Percentiles rank a stretch among this genome's conserved stretches.
Conservation (phyloP, 2,329 filamentous ascomycete genomes). For the Fusarium redolens region DNA sequence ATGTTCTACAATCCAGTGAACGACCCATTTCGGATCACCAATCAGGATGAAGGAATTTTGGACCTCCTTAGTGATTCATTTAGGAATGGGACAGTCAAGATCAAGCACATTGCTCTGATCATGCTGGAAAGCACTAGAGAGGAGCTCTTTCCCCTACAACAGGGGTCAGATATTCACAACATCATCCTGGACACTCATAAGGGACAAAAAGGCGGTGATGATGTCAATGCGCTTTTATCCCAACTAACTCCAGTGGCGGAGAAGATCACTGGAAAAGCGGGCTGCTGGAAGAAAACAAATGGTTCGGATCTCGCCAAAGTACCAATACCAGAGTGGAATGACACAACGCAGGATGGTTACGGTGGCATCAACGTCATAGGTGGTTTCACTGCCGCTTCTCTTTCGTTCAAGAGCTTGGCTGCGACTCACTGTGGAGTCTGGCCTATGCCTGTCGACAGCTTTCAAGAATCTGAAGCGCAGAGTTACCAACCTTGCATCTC, state of each 20-base stretch:
- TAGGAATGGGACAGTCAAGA: conserved; percentile 45
- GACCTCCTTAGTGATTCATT: conserved; percentile 40
- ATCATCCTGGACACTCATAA: conserved; percentile 47
- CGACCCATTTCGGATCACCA: conserved; percentile 56
- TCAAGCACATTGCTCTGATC: conserved; percentile 58
- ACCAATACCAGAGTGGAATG: conserved; percentile 43
- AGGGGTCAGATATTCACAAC: conserved; percentile 52
- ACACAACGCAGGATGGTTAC: conserved; percentile 27
- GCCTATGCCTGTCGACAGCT: conserved; percentile 53
- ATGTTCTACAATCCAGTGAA: conserved; percentile 49
- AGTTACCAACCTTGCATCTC: conserved; percentile 58
- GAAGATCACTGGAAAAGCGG: conserved; percentile 26
- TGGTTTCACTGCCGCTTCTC: conserved; percentile 54
- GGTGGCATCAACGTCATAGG: conserved; percentile 56
- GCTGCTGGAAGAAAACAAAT: conserved; percentile 26
- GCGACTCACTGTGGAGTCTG: conserved; percentile 56
- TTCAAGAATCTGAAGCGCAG: conserved; percentile 53
- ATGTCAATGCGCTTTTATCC: conserved; percentile 42
- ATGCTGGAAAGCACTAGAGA: conserved; percentile 58
- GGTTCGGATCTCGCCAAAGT: conserved; percentile 42
- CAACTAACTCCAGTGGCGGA: conserved; percentile 22
- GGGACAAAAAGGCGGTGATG: conserved; percentile 19
- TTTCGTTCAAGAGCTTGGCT: conserved; percentile 56
- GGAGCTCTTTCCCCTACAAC: conserved; percentile 58
- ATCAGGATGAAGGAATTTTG: conserved; percentile 49